Evolutionary conservation across 1,139 yeast genomes (phyloP), one percentile per base, ranked within the genome.

Genomic region (Hyphopichia burtonii): DNA sequence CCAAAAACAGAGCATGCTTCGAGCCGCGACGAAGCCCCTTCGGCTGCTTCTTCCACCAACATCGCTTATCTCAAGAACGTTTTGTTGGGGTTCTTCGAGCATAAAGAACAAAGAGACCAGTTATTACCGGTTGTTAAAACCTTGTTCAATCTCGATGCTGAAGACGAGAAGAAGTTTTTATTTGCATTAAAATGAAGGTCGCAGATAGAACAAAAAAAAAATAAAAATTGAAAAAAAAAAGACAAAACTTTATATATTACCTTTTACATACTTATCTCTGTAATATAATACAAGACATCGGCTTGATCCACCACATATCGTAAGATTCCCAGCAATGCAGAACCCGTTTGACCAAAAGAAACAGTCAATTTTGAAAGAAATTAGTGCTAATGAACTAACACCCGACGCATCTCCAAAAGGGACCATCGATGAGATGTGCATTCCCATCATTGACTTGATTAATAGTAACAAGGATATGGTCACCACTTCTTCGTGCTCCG

Each of bases 401-500:
- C 82, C 80, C 8, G 96, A 87, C 59, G 73, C 83, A 1, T 86
- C 95, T 1, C 96, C 96, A 14, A 89, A 88, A 53, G 96, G 96
- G 1, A 75, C 88, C 1, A 82, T 88, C 14, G 96, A 88, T 63
- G 80, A 66, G 40, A 67, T 75, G 31, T 83, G 95, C 50, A 55
- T 83, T 15, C 96, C 96, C 1, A 73, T 88, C 19, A 86, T 88
- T 44, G 61, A 78, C 16, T 61, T 82, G 30, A 84, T 88, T 52
- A 88, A 88, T 54, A 52, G 74, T 2, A 79, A 80, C 50, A 54
- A 63, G 0, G 81, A 85, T 52, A 77, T 86, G 82, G 93, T 88
- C 8, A 88, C 96, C 2, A 87, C 96, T 0, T 86, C 95, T 1
- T 84, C 94, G 12, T 88, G 96, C 50, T 86, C 96, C 0, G 96